phyloP scores from a whole-genome alignment of 176 grass and related monocot genomes.

The Olyra latifolia region DNA sequence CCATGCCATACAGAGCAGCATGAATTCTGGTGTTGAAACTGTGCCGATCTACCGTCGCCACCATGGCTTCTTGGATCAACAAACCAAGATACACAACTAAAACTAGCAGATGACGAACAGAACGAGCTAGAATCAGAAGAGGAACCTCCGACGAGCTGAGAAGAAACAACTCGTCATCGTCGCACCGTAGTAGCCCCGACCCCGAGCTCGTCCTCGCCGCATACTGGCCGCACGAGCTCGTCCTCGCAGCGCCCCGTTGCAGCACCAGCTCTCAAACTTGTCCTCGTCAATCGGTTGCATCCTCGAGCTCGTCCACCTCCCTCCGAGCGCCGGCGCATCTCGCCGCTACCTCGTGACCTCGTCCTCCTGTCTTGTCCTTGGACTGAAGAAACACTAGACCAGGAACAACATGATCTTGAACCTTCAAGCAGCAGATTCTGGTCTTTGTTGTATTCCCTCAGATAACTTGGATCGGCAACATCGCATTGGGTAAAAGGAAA shows the following conservation, averaged over 20 bases:
- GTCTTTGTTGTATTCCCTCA: background rate
- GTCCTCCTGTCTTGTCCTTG: background rate
- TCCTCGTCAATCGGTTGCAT: too few species aligned
- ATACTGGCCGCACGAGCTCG: too few species aligned
- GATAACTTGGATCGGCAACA: background rate
- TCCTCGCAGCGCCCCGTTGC: too few species aligned
- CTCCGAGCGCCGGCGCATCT: too few species aligned
- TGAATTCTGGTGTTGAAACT: background rate
- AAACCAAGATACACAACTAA: background rate
- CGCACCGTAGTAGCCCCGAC: too few species aligned
- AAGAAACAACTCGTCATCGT: background rate
- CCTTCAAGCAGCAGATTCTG: background rate
- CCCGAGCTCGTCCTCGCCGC: too few species aligned
- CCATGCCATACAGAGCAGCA: constrained; percentile 27
- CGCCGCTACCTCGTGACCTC: too few species aligned
- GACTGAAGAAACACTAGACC: background rate
- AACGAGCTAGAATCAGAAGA: constrained; percentile 5
- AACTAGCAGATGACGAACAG: background rate
- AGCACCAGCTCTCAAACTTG: too few species aligned
- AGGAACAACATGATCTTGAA: background rate
- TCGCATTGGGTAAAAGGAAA: background rate
- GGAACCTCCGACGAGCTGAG: background rate
- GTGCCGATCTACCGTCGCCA: constrained; percentile 53
- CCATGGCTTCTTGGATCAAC: constrained; percentile 42
- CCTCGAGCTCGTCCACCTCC: too few species aligned